Evolutionary conservation across 768 basidiomycete genomes (phyloP), one percentile per base, ranked within the genome.

Genomic region (Psilocybe azurescens): DNA sequence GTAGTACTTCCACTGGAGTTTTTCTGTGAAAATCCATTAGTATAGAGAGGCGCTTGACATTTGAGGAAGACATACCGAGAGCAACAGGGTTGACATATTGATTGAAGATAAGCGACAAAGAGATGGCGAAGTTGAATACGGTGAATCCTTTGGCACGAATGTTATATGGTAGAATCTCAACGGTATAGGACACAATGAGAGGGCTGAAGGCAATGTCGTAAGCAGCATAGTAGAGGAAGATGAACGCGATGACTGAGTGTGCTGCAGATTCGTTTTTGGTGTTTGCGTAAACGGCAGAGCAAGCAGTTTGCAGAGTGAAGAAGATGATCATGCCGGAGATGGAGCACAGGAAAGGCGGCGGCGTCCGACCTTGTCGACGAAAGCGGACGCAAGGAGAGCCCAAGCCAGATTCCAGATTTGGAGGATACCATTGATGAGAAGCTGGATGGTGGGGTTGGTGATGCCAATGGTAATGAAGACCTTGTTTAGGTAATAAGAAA

Each of bases 1-100:
- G 72, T 91, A 91, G 80, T 92, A 93, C 71, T 88, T 91, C 92
- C 92, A 93, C 58, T 71, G 78, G 53, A 93, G 77, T 39, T 70
- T 60, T 5, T 81, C 77, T 73, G 62, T 39, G 47, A 53, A 30
- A 48, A 59, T 13, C 2, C 3, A 39, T 64, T 20, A 63, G 59
- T 64, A 16, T 58, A 13, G 58, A 4, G n/a, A 49, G 33, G 47
- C 14, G 9, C 14, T 28, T 10, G 16, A 46, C 18, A 16, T 29
- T n/a, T 57, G 16, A 16, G 24, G 32, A 39, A 29, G 41, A 69
- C 72, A 49, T 56, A 72, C 73, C 80, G 47, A 93, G 79, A 36
- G 90, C 91, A 72, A 93, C 84, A 38, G 92, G 93, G 79, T 94
- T 94, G 73, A 89, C 86, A 70, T 94, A 93, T 76, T 93, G 93